These are phyloP conservation scores for Apodospora peruviana DNA, from an alignment of 495 filamentous ascomycete genomes.

Conservation along the genomic window DNA sequence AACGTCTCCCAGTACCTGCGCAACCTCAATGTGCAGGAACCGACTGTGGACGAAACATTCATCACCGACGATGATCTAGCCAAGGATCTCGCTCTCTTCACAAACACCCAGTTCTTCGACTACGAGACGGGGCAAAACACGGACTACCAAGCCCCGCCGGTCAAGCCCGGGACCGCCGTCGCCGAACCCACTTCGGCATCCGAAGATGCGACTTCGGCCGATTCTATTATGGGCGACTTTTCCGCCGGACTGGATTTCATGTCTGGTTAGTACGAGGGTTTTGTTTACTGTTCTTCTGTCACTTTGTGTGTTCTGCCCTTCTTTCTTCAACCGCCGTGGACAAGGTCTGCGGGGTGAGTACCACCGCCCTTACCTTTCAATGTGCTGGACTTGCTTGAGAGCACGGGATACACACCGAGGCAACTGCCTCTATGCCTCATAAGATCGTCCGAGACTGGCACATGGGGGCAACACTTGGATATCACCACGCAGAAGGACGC, in stretches of 20 bases:
- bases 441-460: not conserved
- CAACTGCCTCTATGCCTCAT: not conserved
- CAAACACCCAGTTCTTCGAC: conserved; percentile 90
- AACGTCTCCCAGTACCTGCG: conserved; percentile 87
- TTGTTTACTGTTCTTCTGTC: not conserved
- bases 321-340: no score
- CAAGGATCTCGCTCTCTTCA: conserved; percentile 81
- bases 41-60: conserved; percentile 51
- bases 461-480: not conserved
- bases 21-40: conserved; percentile 74
- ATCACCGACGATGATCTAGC: conserved; percentile 53
- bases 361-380: no score
- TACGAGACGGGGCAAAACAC: conserved; percentile 55
- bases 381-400: no score
- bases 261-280: conserved; percentile 15
- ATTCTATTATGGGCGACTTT: conserved; percentile 34
- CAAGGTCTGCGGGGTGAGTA: no score
- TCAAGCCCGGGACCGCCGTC: conserved; percentile 25
- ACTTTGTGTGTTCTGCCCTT: no score
- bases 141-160: conserved; percentile 31
- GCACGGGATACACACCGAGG: no score
- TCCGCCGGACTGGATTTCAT: conserved; percentile 23
- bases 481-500: conserved; percentile 2
- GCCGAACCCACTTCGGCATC: conserved; percentile 26
- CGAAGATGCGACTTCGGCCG: conserved; percentile 29